These are phyloP conservation scores for Claviceps sp. DNA, from an alignment of 2,329 filamentous ascomycete species.

Conservation along the genomic window DNA sequence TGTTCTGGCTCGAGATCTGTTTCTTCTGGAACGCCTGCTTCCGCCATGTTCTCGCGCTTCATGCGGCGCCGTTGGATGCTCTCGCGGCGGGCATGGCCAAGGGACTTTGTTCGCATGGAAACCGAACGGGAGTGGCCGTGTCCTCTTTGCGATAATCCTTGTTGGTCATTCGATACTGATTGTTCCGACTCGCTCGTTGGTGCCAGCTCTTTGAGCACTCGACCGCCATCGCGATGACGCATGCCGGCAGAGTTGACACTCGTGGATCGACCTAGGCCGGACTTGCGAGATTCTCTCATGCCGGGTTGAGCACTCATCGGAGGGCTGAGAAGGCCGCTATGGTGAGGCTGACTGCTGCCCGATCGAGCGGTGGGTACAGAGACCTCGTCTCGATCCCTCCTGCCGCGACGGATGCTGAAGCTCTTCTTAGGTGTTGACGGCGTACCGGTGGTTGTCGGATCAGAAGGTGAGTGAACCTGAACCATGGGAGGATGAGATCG, in stretches of 20 bases:
- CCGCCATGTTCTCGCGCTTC: constrained; percentile 56
- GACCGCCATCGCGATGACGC: constrained; percentile 43
- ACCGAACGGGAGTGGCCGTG: constrained; percentile 42
- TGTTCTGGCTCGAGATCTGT: constrained; percentile 66
- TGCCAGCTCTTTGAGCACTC: constrained; percentile 49
- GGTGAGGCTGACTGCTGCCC: constrained; percentile 55
- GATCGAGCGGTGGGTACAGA: constrained; percentile 34
- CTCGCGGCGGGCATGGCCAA: constrained; percentile 79
- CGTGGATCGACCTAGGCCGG: constrained; percentile 67
- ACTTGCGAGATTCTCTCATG: constrained; percentile 42
- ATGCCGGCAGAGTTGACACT: constrained; percentile 86
- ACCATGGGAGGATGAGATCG: constrained; percentile 59
- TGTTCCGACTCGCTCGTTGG: constrained; percentile 70
- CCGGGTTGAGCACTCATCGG: constrained; percentile 46
- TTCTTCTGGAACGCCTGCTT: constrained; percentile 78
- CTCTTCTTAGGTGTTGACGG: constrained; percentile 62
- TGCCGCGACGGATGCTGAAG: constrained; percentile 62
- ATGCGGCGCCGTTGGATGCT: constrained; percentile 81
- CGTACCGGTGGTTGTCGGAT: constrained; percentile 24
- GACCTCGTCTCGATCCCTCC: constrained; percentile 39
- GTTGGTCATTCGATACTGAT: constrained; percentile 44
- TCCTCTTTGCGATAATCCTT: constrained; percentile 36
- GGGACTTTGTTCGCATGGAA: constrained; percentile 66
- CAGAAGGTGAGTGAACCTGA: constrained; percentile 65
- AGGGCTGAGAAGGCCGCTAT: constrained; percentile 66